Conservation (phyloP, 306 rosid genomes). For the Geum urbanum region DNA sequence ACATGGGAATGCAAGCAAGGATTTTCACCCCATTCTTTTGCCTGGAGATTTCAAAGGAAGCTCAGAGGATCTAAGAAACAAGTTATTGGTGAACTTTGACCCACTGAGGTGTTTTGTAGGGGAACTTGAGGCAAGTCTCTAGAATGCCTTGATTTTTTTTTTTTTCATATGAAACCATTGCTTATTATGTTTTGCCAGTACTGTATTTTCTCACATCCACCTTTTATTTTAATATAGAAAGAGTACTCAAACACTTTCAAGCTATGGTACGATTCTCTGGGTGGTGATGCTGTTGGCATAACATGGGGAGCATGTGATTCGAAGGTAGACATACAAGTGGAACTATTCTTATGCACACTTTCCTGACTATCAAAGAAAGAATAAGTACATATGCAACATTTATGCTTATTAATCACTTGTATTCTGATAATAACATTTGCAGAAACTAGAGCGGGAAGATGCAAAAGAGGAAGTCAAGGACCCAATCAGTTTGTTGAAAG, state of each 20-base stretch:
- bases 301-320: conserved; percentile 61
- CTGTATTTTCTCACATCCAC: conserved; percentile 3
- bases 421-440: conserved; percentile 19
- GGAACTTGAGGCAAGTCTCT: conserved; percentile 71
- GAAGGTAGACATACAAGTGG: conserved; percentile 47
- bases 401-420: conserved; percentile 3
- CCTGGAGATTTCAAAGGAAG: conserved; percentile 63
- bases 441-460: conserved; percentile 79
- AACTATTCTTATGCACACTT: background rate
- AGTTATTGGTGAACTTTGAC: conserved; percentile 73
- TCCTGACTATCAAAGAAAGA: background rate
- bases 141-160: conserved; percentile 5
- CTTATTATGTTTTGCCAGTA: too few species aligned
- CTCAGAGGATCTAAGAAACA: conserved; percentile 53
- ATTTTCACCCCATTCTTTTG: conserved; percentile 64
- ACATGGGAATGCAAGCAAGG: conserved; percentile 57
- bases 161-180: background rate
- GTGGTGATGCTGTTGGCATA: conserved; percentile 89
- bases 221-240: conserved; percentile 38
- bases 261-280: conserved; percentile 89
- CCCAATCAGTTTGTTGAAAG: conserved; percentile 52
- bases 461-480: conserved; percentile 37
- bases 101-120: conserved; percentile 63
- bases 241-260: conserved; percentile 58
- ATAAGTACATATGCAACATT: background rate